Evolutionary conservation across 2,329 filamentous ascomycete species (phyloP), one percentile per base, ranked within the genome.

Genomic region (Claviceps purpurea): DNA sequence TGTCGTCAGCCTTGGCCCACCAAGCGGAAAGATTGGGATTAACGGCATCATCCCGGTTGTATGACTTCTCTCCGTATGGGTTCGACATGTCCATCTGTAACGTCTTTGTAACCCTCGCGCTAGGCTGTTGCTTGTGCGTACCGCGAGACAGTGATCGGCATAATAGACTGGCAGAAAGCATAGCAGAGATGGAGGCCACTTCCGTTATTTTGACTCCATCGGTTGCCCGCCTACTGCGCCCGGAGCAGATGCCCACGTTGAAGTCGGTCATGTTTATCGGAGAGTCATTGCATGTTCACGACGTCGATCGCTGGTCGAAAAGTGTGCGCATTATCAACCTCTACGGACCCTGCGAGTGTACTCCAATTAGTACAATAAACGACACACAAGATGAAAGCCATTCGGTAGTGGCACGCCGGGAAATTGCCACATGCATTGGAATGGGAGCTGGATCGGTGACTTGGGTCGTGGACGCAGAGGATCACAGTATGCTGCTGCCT

Each of bases 31-130:
- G 40, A 57, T 65, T 47, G 54, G 50, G 18, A 18, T 58, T 54
- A 14, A 54, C 51, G 16, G 55, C 53, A 34, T 54, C 54, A 7
- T 53, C 56, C 3, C 57, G 70, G 13, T 69, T 72, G 43, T 70
- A 57, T 4, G 50, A 61, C 2, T 57, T 57, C 24, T n/a, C 55
- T 11, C 43, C 52, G 3, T 56, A 54, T 16, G 43, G 38, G 5
- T 56, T 57, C 37, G 54, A 57, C 43, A 52, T 52, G 4, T 43
- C 38, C 22, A 54, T 54, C 5, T 11, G 24, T 3, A 44, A 52
- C 5, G 50, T 51, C 13, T 49, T 55, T 16, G 20, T 40, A 5
- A 53, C 55, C 3, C 45, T 57, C 5, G 13, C 13, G 5, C 10
- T 22, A 4, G 55, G 56, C 37, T 52, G 56, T 5, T 50, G 44